These are phyloP conservation scores for Picea mariana DNA, from an alignment of 83 land plant genomes.

Conservation along the genomic window DNA sequence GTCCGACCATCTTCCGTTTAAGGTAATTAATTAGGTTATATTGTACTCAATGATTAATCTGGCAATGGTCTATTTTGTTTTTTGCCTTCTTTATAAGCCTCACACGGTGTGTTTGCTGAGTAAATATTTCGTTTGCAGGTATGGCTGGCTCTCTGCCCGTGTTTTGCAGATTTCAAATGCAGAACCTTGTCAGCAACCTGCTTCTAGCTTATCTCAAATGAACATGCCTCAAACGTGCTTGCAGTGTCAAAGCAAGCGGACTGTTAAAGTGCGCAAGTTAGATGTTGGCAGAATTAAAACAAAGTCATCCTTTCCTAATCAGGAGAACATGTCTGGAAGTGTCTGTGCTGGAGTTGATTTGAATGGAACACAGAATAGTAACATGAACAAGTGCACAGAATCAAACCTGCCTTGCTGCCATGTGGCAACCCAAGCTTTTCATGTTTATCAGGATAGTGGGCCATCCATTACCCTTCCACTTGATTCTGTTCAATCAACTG, in stretches of 20 bases:
- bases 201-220: conserved; percentile 7
- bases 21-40: conserved; percentile 35
- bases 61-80: conserved; percentile 1
- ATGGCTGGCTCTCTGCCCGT: conserved; percentile 33
- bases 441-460: background rate
- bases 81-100: background rate
- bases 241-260: conserved; percentile 49
- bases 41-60: background rate
- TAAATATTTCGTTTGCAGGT: conserved; percentile 22
- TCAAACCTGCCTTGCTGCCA: background rate
- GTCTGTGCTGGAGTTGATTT: background rate
- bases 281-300: background rate
- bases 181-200: conserved; percentile 17
- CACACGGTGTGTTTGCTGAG: background rate
- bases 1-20: conserved; percentile 58
- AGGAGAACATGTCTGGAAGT: conserved; percentile 8
- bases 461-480: conserved; percentile 14
- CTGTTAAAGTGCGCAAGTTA: conserved; percentile 29
- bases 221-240: conserved; percentile 9
- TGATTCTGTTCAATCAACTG: conserved; percentile 8
- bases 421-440: background rate
- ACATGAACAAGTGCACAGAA: background rate
- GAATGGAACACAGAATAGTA: background rate
- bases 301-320: background rate
- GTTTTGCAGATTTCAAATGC: conserved; percentile 19